Conservation (phyloP, 108 stramenopile species). For the Pseudonitzschia delicatissima region DNA sequence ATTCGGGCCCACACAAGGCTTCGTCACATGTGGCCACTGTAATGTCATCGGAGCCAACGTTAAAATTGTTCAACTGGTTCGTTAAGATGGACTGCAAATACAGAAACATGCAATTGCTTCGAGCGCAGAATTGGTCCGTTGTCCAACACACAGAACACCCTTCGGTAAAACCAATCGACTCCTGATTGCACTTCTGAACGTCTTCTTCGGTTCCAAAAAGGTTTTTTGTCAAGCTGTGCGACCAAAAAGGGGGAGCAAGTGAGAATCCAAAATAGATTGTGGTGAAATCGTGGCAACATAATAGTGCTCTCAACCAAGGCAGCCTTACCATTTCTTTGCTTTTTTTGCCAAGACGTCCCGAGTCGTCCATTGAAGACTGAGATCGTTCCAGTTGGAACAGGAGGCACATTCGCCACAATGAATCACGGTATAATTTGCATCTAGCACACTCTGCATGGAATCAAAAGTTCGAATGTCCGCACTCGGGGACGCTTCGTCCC, state of each 20-base stretch:
- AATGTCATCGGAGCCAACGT: constrained; percentile 42
- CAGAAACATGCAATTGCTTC: constrained; percentile 47
- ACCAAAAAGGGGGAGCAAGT: neutral
- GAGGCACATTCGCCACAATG: constrained; percentile 56
- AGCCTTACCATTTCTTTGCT: constrained; percentile 20
- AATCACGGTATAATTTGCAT: constrained; percentile 40
- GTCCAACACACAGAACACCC: constrained; percentile 54
- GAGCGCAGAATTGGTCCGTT: constrained; percentile 52
- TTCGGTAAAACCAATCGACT: constrained; percentile 35
- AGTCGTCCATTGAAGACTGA: constrained; percentile 42
- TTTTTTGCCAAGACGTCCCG: constrained; percentile 22
- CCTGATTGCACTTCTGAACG: constrained; percentile 38
- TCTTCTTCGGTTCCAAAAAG: constrained; percentile 41
- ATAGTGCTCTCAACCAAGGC: neutral
- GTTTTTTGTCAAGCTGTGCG: constrained; percentile 17
- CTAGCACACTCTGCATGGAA: constrained; percentile 30
- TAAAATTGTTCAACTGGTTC: constrained; percentile 43
- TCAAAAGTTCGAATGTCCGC: constrained; percentile 51
- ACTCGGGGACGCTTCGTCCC: constrained; percentile 28
- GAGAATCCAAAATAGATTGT: neutral
- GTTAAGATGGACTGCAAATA: constrained; percentile 50
- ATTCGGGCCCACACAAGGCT: constrained; percentile 45
- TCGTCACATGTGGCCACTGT: constrained; percentile 53
- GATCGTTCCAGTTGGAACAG: constrained; percentile 52
- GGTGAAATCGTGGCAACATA: neutral